Evolutionary conservation across 2,329 filamentous ascomycete genomes (phyloP).

Genomic region (Trichoderma harzianum): DNA sequence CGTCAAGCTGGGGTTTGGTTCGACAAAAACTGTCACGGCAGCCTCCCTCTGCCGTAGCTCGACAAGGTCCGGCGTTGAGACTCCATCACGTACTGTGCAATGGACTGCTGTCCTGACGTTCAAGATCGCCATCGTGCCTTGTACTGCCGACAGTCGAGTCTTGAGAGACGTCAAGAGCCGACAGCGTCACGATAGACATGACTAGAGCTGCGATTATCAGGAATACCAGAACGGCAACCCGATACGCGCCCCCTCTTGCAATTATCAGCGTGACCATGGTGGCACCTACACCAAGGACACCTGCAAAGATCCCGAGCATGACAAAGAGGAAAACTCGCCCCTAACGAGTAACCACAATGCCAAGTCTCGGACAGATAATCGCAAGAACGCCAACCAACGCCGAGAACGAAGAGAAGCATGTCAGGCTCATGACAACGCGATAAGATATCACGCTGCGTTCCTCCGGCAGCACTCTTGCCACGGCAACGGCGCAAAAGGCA

Average conservation of each 20-base stretch:
- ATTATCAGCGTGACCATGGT: background rate
- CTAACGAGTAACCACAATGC: background rate
- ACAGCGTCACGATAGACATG: background rate
- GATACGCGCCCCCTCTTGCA: background rate
- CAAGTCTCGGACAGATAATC: background rate
- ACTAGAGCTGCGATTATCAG: background rate
- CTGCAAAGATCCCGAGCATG: background rate
- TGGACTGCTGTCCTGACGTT: background rate
- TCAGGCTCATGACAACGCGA: background rate
- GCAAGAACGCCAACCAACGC: background rate
- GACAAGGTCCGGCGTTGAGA: background rate
- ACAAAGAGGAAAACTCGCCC: background rate
- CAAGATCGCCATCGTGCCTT: background rate
- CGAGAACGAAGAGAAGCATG: background rate
- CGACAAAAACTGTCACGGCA: constrained; percentile 2
- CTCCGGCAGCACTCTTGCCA: background rate
- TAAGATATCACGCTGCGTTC: background rate
- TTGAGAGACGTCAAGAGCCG: background rate
- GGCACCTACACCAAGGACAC: background rate
- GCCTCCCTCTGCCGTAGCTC: background rate
- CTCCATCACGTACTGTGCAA: background rate
- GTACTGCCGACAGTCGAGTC: background rate
- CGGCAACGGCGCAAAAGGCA: background rate
- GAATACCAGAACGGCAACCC: background rate
- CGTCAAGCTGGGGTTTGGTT: background rate